A percentile compares a stretch with the other conserved stretches of the same genome.
Evolutionary conservation across 345 rosid genomes (phyloP).

Genomic region (Populus davidiana): DNA sequence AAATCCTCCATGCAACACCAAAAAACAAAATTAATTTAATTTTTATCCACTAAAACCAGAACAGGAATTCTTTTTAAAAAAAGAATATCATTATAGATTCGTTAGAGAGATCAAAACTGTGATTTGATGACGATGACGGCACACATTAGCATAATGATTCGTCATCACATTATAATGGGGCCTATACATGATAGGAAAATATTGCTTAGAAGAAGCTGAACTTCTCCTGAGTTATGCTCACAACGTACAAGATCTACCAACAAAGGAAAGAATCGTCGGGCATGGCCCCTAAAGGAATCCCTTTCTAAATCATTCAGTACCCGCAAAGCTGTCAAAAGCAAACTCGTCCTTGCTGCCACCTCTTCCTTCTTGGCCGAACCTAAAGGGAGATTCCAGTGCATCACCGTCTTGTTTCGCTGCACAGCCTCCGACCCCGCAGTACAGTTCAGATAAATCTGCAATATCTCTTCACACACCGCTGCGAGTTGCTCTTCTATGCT

Average conservation of each 20-base stretch:
- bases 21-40: too few relatives aligned
- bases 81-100: background rate
- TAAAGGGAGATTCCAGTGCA: conserved; percentile 64
- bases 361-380: conserved; percentile 77
- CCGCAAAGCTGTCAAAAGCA: conserved; percentile 60
- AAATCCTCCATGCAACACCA: too few relatives aligned
- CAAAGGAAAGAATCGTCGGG: conserved; percentile 54
- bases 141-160: background rate
- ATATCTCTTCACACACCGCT: conserved; percentile 49
- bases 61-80: background rate
- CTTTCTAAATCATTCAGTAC: conserved; percentile 47
- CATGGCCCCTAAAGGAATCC: conserved; percentile 53
- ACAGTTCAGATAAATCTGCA: conserved; percentile 65
- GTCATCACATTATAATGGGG: conserved; percentile 49
- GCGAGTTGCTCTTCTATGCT: conserved; percentile 54
- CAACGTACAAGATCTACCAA: conserved; percentile 74
- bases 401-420: conserved; percentile 27
- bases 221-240: conserved; percentile 85
- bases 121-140: background rate
- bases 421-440: conserved; percentile 19
- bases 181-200: conserved; percentile 82
- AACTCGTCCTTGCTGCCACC: conserved; percentile 62
- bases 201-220: conserved; percentile 57
- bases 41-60: too few relatives aligned
- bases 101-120: conserved; percentile 32